Base-by-base conservation (phyloP, 148 eudicot species). In the Chenopodium suecicum region DNA sequence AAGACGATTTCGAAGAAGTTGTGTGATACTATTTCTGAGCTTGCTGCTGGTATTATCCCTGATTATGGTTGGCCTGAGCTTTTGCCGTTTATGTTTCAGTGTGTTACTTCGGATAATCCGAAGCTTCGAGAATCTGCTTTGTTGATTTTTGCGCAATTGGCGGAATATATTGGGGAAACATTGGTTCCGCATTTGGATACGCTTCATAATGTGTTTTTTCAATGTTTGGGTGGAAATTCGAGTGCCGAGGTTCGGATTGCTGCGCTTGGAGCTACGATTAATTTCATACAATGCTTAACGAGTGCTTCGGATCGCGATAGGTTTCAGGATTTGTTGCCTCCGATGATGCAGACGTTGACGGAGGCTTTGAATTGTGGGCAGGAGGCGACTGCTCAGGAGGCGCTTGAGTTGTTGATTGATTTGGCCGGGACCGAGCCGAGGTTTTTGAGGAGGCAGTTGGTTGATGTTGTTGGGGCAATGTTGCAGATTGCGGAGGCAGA, bases 401-500 rank as follows among this genome's bases (percentile, higher is more conserved):
- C 97, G 4, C 83, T 93, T 75, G 97, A 93, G 76, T 77, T 93
- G 82, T 73, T 93, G 86, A 93, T 92, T 41, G 95, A 93, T 78
- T 92, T 92, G 86, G 97, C 97, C 0, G 95, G 94, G 77, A 90
- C 97, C 0, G 97, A 93, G 82, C 97, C 97, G 4, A 85, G 92
- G 89, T 93, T 93, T 72, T 73, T 93, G 83, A 86, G 95, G 80
- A 80, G 95, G 82, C 95, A 92, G 76, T 75, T 94, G 72, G 92
- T 86, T 80, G 94, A 94, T 69, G 98, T 94, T 50, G 98, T 94
- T 19, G 98, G 95, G 44, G 88, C 95, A 58, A 94, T 94, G 95
- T 74, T 94, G 84, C 95, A 94, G 89, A 91, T 94, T 82, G 94
- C 94, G 0, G 98, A 94, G 95, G 95, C 97, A 0, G 94, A 92